A percentile compares a stretch with the other conserved stretches of the same genome.
These are phyloP conservation scores for Leccinum griseonigrum DNA, from an alignment of 1,284 basidiomycete genomes.

Conservation along the genomic window DNA sequence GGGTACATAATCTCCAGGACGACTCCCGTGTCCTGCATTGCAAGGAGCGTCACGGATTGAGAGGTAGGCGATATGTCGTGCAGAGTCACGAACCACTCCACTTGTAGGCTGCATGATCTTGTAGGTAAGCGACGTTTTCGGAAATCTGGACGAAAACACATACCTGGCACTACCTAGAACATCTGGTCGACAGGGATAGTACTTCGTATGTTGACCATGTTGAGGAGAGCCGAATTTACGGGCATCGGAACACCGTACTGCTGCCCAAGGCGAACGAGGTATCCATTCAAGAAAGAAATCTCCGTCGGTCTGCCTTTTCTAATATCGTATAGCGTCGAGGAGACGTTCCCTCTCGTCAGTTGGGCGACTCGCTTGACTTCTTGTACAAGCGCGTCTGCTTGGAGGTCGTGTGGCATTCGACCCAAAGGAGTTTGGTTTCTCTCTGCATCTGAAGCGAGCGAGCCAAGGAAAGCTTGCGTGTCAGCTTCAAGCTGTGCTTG, in stretches of 20 bases:
- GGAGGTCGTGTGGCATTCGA: slow-evolving; percentile 43
- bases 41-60: neutral
- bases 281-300: slow-evolving; percentile 86
- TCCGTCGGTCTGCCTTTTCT: slow-evolving; percentile 63
- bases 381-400: slow-evolving; percentile 38
- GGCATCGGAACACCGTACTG: slow-evolving; percentile 63
- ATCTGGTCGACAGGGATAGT: slow-evolving; percentile 45
- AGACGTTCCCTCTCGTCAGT: slow-evolving; percentile 62
- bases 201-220: slow-evolving; percentile 56
- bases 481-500: slow-evolving; percentile 48
- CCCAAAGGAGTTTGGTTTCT: slow-evolving; percentile 34
- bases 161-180: slow-evolving; percentile 20
- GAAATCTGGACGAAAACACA: slow-evolving; percentile 1
- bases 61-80: neutral
- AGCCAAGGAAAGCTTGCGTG: slow-evolving; percentile 37
- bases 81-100: neutral
- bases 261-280: slow-evolving; percentile 67
- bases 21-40: neutral
- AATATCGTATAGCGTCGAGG: slow-evolving; percentile 79
- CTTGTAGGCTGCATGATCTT: neutral
- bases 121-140: neutral
- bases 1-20: neutral
- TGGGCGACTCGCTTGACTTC: slow-evolving; percentile 57
- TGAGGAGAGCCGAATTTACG: slow-evolving; percentile 56
- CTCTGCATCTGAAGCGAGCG: slow-evolving; percentile 31